Conservation (phyloP, 352 stramenopile genomes). For the Thalassiosira hispida region DNA sequence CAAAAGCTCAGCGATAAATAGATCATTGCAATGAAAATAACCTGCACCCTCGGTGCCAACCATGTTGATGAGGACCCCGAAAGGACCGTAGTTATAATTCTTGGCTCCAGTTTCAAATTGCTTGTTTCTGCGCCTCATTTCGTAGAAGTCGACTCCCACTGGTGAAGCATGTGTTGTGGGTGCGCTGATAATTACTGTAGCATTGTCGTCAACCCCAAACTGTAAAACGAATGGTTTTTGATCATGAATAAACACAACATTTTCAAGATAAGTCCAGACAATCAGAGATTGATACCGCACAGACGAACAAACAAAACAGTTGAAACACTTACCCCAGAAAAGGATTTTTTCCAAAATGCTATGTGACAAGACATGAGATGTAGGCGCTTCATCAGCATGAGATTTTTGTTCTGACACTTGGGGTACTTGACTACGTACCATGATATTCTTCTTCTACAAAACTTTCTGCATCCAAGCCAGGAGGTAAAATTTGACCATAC, state of each 20-base stretch:
- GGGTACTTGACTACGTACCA: too few species aligned
- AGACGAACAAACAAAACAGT: too few species aligned
- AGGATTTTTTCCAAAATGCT: too few species aligned
- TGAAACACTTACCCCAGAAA: too few species aligned
- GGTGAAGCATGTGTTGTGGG: constrained; percentile 5
- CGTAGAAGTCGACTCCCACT: constrained; percentile 40
- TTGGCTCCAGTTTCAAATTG: constrained; percentile 11
- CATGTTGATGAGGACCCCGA: constrained; percentile 46
- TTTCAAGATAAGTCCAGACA: too few species aligned
- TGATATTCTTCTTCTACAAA: constrained; percentile 53
- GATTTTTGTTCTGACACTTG: too few species aligned
- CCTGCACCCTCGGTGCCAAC: constrained; percentile 28
- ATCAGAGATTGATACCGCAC: too few species aligned
- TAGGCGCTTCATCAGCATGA: too few species aligned
- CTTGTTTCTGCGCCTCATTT: constrained; percentile 48
- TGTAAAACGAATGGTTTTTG: too few species aligned
- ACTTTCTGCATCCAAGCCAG: background rate
- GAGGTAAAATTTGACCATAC: constrained; percentile 23
- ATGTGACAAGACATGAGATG: too few species aligned
- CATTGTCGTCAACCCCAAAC: constrained; percentile 35
- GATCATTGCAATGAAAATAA: constrained; percentile 54
- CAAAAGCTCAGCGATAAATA: too few species aligned
- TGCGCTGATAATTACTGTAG: constrained; percentile 43
- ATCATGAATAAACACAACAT: too few species aligned
- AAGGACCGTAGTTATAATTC: constrained; percentile 39